Evolutionary conservation across 148 eudicot species (phyloP).

Genomic region (Chenopodium quinoa): DNA sequence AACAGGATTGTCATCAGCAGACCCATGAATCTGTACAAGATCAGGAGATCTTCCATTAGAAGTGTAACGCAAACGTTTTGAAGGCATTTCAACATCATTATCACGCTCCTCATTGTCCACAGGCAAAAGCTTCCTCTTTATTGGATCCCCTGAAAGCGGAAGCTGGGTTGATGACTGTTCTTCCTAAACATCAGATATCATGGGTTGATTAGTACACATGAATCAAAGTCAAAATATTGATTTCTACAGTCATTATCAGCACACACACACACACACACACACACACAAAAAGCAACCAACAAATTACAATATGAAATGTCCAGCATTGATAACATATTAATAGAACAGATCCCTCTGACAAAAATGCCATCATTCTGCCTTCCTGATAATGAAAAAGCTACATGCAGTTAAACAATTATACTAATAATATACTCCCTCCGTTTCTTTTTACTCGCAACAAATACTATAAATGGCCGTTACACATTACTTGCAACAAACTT

Average conservation of each 20-base stretch:
- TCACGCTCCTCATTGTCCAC: constrained; percentile 47
- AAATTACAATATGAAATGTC: neutral
- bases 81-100: constrained; percentile 42
- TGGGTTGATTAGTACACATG: neutral
- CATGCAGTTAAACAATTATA: neutral
- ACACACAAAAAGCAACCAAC: neutral
- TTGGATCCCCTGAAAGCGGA: constrained; percentile 40
- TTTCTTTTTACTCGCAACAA: no score
- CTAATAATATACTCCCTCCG: neutral
- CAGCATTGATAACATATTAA: neutral
- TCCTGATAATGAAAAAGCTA: neutral
- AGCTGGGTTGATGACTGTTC: constrained; percentile 46
- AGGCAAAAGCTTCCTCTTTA: constrained; percentile 51
- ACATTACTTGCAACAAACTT: no score
- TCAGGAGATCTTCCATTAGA: constrained; percentile 39
- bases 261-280: neutral
- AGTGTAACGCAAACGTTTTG: constrained; percentile 60
- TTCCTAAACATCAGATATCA: constrained; percentile 46
- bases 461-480: no score
- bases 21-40: constrained; percentile 37
- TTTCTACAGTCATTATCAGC: neutral
- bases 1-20: constrained; percentile 38
- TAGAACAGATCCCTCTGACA: neutral
- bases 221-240: neutral
- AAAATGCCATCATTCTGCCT: neutral